Evolutionary conservation across 495 filamentous ascomycete species (phyloP).

Genomic region (Monascus purpureus): DNA sequence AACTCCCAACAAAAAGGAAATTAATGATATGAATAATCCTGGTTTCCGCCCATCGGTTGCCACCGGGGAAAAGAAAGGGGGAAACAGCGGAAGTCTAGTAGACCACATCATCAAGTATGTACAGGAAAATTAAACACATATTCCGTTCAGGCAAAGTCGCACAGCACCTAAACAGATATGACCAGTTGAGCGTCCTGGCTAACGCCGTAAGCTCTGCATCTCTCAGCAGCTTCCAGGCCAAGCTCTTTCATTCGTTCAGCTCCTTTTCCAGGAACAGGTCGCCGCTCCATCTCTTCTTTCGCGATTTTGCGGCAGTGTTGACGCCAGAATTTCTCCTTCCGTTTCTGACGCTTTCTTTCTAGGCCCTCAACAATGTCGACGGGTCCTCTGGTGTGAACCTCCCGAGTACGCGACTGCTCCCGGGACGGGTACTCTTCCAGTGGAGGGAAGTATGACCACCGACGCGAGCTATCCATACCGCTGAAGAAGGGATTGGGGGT

Average conservation of each 20-base stretch:
- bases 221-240: slow-evolving; percentile 70
- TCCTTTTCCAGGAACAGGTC: slow-evolving; percentile 64
- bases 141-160: slow-evolving; percentile 3
- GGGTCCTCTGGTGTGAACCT: slow-evolving; percentile 59
- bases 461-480: slow-evolving; percentile 20
- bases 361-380: slow-evolving; percentile 96
- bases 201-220: slow-evolving; percentile 50
- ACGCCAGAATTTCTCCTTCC: slow-evolving; percentile 78
- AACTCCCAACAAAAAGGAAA: not conserved
- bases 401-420: slow-evolving; percentile 24
- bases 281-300: slow-evolving; percentile 44
- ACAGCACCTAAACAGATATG: slow-evolving; percentile 54
- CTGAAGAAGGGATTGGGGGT: slow-evolving; percentile 55
- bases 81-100: too few relatives aligned
- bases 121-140: slow-evolving; percentile 15
- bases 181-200: slow-evolving; percentile 56
- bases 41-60: too few relatives aligned
- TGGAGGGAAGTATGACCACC: slow-evolving; percentile 19
- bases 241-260: slow-evolving; percentile 90
- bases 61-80: too few relatives aligned
- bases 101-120: slow-evolving; percentile 22
- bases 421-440: slow-evolving; percentile 20
- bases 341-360: slow-evolving; percentile 81
- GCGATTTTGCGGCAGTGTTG: slow-evolving; percentile 60
- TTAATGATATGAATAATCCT: too few relatives aligned